These are phyloP conservation scores for Nematocida sp. DNA, from an alignment of 371 early-diverging fungal species.

Conservation along the genomic window DNA sequence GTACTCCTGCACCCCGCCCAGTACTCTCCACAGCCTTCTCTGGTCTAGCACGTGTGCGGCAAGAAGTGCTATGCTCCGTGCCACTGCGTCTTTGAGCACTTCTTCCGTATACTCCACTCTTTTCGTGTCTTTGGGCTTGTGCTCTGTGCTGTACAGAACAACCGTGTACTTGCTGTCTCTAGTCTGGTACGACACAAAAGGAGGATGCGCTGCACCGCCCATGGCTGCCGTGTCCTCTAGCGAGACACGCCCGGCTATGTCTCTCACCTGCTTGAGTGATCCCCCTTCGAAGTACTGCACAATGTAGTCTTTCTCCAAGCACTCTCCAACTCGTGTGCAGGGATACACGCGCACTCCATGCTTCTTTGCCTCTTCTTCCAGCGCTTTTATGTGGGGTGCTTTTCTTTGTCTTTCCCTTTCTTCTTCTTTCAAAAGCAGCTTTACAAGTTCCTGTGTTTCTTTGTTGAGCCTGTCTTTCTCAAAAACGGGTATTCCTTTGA, in stretches of 20 bases:
- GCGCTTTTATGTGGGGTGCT: background rate
- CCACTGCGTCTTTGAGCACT: conserved; percentile 1
- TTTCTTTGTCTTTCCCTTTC: background rate
- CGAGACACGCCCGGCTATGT: no score
- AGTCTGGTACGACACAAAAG: background rate
- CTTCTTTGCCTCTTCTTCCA: background rate
- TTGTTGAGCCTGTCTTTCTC: background rate
- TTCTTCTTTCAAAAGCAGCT: background rate
- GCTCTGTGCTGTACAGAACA: background rate
- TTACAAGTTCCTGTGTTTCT: background rate
- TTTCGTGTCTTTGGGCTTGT: background rate
- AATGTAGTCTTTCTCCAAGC: no score
- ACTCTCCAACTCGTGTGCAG: background rate
- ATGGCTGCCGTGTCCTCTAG: background rate
- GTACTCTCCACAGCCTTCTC: background rate
- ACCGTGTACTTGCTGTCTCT: background rate
- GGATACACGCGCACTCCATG: background rate
- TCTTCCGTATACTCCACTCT: background rate
- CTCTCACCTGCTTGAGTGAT: no score
- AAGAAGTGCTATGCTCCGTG: background rate
- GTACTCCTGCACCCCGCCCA: background rate
- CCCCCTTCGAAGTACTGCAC: no score
- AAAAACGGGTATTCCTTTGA: background rate
- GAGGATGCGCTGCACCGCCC: background rate
- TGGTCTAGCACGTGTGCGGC: background rate